Evolutionary conservation across 2,329 filamentous ascomycete species (phyloP).

Genomic region (Neonectria coccinea): DNA sequence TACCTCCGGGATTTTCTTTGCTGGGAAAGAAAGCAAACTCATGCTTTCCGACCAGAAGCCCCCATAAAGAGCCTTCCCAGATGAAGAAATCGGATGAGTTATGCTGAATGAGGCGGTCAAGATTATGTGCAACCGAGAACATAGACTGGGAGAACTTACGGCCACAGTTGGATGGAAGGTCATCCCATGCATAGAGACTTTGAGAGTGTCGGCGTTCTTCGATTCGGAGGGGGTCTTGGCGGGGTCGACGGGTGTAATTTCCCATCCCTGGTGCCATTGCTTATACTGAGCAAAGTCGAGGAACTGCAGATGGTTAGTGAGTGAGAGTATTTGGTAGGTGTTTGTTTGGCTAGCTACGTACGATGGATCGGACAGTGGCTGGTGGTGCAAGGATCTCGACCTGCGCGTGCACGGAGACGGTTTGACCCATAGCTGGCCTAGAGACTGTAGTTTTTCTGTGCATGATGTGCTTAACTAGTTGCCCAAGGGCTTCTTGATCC

Average conservation of each 20-base stretch:
- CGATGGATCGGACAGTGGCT: conserved; percentile 27
- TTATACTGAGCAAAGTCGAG: conserved; percentile 31
- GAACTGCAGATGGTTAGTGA: conserved; percentile 27
- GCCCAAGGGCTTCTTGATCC: background rate
- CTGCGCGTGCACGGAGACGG: conserved; percentile 4
- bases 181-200: conserved; percentile 30
- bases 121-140: background rate
- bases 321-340: rapidly evolving
- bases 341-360: conserved; percentile 2
- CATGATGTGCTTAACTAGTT: background rate
- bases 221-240: conserved; percentile 18
- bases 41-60: conserved; percentile 20
- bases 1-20: conserved; percentile 27
- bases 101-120: background rate
- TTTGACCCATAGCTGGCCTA: background rate
- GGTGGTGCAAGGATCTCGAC: conserved; percentile 33
- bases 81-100: conserved; percentile 24
- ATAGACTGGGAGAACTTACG: conserved; percentile 6
- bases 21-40: conserved; percentile 32
- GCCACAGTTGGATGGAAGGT: conserved; percentile 21
- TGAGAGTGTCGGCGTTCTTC: conserved; percentile 22
- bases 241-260: conserved; percentile 12
- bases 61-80: conserved; percentile 29
- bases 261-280: conserved; percentile 35
- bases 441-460: background rate